Evolutionary conservation across 2,329 filamentous ascomycete species (phyloP).

Genomic region (Bimuria novae-zelandiae): DNA sequence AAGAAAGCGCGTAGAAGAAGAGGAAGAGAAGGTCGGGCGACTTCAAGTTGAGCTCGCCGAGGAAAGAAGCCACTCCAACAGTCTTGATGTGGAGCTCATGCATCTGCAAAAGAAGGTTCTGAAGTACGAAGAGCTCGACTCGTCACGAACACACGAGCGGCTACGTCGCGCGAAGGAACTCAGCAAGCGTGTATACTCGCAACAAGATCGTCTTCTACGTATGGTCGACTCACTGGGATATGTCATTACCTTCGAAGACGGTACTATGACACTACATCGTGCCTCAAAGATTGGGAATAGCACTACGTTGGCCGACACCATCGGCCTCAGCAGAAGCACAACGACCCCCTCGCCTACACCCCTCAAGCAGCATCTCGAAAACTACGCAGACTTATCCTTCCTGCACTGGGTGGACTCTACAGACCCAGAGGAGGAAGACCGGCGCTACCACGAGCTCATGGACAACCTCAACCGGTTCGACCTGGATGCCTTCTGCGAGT

Average conservation of each 20-base stretch:
- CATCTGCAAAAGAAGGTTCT: slow-evolving; percentile 69
- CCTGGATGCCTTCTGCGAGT: slow-evolving; percentile 80
- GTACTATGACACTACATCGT: slow-evolving; percentile 75
- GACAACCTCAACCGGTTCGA: slow-evolving; percentile 77
- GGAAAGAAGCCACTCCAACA: slow-evolving; percentile 74
- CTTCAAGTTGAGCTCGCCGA: slow-evolving; percentile 74
- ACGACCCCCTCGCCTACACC: slow-evolving; percentile 59
- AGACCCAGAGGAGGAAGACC: slow-evolving; percentile 67
- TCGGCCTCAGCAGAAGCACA: slow-evolving; percentile 54
- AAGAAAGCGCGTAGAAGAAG: slow-evolving; percentile 73
- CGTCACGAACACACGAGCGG: slow-evolving; percentile 68
- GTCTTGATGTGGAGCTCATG: slow-evolving; percentile 75
- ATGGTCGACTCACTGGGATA: slow-evolving; percentile 89
- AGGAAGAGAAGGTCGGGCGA: slow-evolving; percentile 71
- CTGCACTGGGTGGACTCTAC: slow-evolving; percentile 81
- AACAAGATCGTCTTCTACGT: slow-evolving; percentile 81
- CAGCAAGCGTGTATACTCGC: slow-evolving; percentile 78
- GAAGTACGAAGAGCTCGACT: slow-evolving; percentile 52
- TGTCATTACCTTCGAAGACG: slow-evolving; percentile 73
- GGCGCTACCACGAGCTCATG: slow-evolving; percentile 77
- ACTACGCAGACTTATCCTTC: slow-evolving; percentile 70
- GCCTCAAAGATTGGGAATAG: slow-evolving; percentile 61
- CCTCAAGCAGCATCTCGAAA: slow-evolving; percentile 62
- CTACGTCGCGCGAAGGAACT: slow-evolving; percentile 78
- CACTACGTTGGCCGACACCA: slow-evolving; percentile 49